phyloP scores from a whole-genome alignment of 345 rosid genomes.

The Brassica rapa region DNA sequence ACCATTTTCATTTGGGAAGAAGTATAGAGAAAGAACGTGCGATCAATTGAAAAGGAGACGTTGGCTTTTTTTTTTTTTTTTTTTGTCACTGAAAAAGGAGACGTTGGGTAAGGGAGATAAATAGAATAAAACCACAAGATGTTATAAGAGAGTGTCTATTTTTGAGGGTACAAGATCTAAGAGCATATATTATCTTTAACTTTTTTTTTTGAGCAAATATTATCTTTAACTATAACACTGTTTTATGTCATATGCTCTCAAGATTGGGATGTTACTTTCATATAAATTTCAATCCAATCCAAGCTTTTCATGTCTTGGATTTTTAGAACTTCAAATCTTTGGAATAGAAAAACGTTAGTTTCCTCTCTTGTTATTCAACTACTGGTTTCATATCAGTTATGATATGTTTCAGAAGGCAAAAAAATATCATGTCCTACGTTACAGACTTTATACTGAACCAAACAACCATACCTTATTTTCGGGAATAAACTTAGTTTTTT shows the following conservation, averaged over 20 bases:
- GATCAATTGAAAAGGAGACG: neutral
- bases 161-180: conserved; percentile 27
- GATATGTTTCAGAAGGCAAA: neutral
- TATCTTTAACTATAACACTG: conserved; percentile 15
- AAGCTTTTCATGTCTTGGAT: conserved; percentile 8
- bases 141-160: conserved; percentile 23
- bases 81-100: too few relatives aligned
- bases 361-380: neutral
- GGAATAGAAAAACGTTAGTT: neutral
- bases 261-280: conserved; percentile 19
- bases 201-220: conserved; percentile 25
- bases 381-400: neutral
- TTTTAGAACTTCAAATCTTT: conserved; percentile 7
- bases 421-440: neutral
- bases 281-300: conserved; percentile 19
- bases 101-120: neutral
- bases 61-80: too few relatives aligned
- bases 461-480: neutral
- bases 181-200: conserved; percentile 26
- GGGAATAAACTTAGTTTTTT: neutral
- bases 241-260: conserved; percentile 9
- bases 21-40: conserved; percentile 6
- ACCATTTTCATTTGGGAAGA: neutral
- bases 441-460: neutral
- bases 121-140: conserved; percentile 15